Percentiles rank a stretch among this genome's conserved stretches.
Conservation (phyloP, 2,329 filamentous ascomycete species). For the Nemania abortiva region DNA sequence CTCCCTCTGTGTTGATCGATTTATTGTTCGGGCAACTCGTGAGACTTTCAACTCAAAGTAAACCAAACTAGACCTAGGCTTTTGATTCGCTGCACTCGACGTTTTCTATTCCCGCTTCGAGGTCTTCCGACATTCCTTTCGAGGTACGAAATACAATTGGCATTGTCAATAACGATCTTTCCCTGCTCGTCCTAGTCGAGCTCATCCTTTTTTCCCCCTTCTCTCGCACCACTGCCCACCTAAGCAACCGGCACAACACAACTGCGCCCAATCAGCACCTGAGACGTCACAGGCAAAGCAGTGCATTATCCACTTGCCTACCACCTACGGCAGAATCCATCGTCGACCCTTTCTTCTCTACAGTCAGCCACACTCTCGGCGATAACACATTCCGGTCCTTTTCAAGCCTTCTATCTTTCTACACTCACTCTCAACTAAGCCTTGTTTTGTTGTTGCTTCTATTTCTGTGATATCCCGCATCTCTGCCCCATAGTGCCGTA, state of each 20-base stretch:
- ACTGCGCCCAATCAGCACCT: slow-evolving; percentile 17
- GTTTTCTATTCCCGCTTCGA: background rate
- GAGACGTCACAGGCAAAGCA: slow-evolving; percentile 35
- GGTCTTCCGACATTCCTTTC: slow-evolving; percentile 18
- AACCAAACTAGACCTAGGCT: background rate
- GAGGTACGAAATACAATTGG: slow-evolving; percentile 11
- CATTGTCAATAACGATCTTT: slow-evolving; percentile 11
- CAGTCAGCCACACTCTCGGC: slow-evolving; percentile 22
- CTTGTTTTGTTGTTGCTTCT: slow-evolving; percentile 5
- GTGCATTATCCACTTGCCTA: background rate
- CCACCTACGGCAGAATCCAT: slow-evolving; percentile 1
- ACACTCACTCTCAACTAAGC: background rate
- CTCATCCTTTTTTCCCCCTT: background rate
- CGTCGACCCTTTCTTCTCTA: background rate
- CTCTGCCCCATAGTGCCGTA: slow-evolving; percentile 8
- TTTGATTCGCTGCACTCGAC: background rate
- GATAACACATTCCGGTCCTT: slow-evolving; percentile 38
- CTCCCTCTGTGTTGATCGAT: background rate
- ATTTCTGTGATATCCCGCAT: slow-evolving; percentile 13
- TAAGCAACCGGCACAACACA: background rate
- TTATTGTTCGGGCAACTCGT: background rate
- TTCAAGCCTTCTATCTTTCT: slow-evolving; percentile 30
- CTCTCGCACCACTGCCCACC: background rate
- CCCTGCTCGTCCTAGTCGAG: background rate
- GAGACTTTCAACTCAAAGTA: slow-evolving; percentile 1